Conservation (phyloP, 495 filamentous ascomycete genomes). For the Penicillium atrosanguineum region DNA sequence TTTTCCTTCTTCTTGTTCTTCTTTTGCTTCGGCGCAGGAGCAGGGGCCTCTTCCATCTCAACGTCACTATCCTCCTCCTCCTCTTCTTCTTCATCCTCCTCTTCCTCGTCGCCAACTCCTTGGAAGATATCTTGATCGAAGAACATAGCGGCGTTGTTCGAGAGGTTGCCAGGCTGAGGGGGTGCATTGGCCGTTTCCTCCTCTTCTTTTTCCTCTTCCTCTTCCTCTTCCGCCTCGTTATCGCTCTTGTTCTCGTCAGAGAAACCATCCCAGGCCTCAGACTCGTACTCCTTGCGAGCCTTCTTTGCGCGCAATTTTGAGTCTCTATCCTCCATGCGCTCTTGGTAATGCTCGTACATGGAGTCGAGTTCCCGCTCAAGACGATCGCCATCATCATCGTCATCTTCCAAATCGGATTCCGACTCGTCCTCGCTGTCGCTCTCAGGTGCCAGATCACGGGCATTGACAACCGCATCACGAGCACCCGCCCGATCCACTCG, state of each 20-base stretch:
- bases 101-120: constrained; percentile 55
- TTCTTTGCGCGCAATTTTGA: constrained; percentile 89
- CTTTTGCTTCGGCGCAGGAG: constrained; percentile 17
- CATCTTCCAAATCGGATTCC: constrained; percentile 59
- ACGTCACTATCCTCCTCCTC: constrained; percentile 20
- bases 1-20: constrained; percentile 33
- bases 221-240: constrained; percentile 52
- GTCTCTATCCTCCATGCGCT: constrained; percentile 71
- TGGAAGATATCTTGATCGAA: constrained; percentile 96
- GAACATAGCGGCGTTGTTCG: constrained; percentile 80
- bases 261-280: constrained; percentile 90
- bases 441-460: constrained; percentile 65
- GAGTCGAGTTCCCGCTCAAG: constrained; percentile 81
- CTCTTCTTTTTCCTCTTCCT: constrained; percentile 46
- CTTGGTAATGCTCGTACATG: constrained; percentile 83
- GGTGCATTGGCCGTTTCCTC: constrained; percentile 28
- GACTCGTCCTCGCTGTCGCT: constrained; percentile 56
- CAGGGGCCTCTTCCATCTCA: constrained; percentile 15
- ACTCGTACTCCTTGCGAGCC: constrained; percentile 74
- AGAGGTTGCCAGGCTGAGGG: constrained; percentile 55
- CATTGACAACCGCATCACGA: constrained; percentile 67
- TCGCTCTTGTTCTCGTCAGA: constrained; percentile 62
- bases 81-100: constrained; percentile 34
- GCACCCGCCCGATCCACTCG: constrained; percentile 71
- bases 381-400: constrained; percentile 75